Evolutionary conservation across 192 early-diverging fungal species (phyloP).

Genomic region (Hyaloraphidium curvatum): DNA sequence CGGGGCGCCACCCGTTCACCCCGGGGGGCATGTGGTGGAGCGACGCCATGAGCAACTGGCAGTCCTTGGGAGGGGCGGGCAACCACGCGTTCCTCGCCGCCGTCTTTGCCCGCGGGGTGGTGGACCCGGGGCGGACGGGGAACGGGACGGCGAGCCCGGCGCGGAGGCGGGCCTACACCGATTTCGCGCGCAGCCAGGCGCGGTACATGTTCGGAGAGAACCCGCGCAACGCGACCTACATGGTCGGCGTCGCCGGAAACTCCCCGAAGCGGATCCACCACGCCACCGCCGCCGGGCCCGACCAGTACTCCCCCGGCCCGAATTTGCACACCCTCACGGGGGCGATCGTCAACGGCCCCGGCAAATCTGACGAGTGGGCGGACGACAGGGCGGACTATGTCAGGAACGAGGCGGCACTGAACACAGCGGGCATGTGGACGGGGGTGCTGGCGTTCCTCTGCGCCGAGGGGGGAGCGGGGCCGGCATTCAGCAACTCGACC

Average conservation of each 20-base stretch:
- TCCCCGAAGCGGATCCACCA: slow-evolving; percentile 37
- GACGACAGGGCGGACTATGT: slow-evolving; percentile 24
- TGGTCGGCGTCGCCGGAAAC: slow-evolving; percentile 33
- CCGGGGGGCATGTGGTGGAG: slow-evolving; percentile 1
- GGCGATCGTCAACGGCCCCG: slow-evolving; percentile 35
- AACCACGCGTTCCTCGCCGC: slow-evolving; percentile 1
- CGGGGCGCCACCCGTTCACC: slow-evolving; percentile 9
- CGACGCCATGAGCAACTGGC: slow-evolving; percentile 6
- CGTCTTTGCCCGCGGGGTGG: neutral
- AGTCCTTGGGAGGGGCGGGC: slow-evolving; percentile 10
- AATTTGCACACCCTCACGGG: slow-evolving; percentile 26
- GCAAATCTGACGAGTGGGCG: slow-evolving; percentile 23
- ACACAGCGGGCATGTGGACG: no score
- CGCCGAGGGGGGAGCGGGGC: no score
- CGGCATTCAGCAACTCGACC: no score
- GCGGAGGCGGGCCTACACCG: neutral
- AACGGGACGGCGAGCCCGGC: neutral
- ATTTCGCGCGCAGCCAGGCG: slow-evolving; percentile 15
- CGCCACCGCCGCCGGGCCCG: slow-evolving; percentile 24
- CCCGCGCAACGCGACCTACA: slow-evolving; percentile 28
- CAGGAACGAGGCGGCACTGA: slow-evolving; percentile 29
- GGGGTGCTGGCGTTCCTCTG: no score
- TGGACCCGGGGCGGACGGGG: neutral
- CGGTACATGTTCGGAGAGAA: slow-evolving; percentile 34
- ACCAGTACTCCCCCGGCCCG: slow-evolving; percentile 17